Evolutionary conservation across 2,329 filamentous ascomycete genomes (phyloP), one percentile per base, ranked within the genome.

Genomic region (Pseudocercospora macadamiae): DNA sequence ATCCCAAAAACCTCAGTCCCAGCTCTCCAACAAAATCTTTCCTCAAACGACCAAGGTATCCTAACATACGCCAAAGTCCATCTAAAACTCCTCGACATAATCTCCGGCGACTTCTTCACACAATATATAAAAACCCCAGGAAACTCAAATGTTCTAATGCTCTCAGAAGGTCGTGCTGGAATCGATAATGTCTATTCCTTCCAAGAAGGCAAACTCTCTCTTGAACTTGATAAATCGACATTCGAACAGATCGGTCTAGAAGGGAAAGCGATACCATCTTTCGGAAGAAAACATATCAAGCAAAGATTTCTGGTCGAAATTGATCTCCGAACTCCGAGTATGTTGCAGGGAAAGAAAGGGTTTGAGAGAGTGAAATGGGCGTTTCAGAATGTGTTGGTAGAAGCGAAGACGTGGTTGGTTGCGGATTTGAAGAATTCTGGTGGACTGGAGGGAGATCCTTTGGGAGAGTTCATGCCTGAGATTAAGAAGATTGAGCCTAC

Each of bases 241-340:
- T 97, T 93, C 73, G 92, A 97, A 74, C 83, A 88, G 48, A 87
- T 89, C 47, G 95, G 95, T 0, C 79, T 99, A 0, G 84, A 87
- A 0, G 93, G 93, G 1, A 87, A 86, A 63, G 83, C 89, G 0
- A 77, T 86, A 19, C 77, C 80, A 16, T 79, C 81, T 52, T 82
- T 79, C 12, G 85, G 83, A 3, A 79, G 80, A 63, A 88, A 86
- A 66, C 85, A 88, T 66, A 74, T 83, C 47, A 91, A 89, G 47
- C 84, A 86, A 54, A 82, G 90, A 74, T 97, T 89, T 82, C 73
- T 88, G 25, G 84, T 97, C 45, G 86, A 93, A 66, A 80, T 89
- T 51, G 87, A 97, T 60, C 82, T 99, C 25, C 84, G 87, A 16
- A 79, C 82, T 4, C 83, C 87, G 0, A 87, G 87, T 0, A 96